Evolutionary conservation across 495 filamentous ascomycete species (phyloP).

Genomic region (Penicillium verhagenii): DNA sequence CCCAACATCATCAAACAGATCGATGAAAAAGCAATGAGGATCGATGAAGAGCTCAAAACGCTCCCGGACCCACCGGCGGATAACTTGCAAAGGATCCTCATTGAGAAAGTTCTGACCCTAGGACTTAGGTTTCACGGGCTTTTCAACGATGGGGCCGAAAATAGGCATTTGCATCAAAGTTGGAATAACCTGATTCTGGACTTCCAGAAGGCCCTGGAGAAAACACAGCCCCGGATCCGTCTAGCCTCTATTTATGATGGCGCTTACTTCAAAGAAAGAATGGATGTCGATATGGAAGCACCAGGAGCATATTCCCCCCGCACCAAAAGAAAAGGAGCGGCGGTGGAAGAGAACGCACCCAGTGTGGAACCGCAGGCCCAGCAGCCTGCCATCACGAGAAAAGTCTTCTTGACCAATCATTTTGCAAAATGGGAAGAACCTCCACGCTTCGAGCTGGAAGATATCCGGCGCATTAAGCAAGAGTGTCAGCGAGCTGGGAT

Average conservation of each 20-base stretch:
- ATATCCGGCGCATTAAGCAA: conserved; percentile 28
- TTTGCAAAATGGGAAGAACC: conserved; percentile 18
- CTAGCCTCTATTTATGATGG: conserved; percentile 2
- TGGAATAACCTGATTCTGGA: conserved; percentile 37
- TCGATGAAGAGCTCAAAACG: conserved; percentile 45
- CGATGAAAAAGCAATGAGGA: conserved; percentile 40
- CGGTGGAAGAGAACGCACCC: neutral
- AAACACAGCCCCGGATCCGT: conserved; percentile 36
- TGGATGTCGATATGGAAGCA: conserved; percentile 34
- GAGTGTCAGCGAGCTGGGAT: conserved; percentile 38
- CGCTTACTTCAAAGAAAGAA: neutral
- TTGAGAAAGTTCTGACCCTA: conserved; percentile 33
- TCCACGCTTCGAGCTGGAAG: neutral
- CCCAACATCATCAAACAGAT: conserved; percentile 61
- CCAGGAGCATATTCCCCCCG: neutral
- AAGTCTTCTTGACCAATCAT: conserved; percentile 9
- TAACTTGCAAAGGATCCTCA: conserved; percentile 36
- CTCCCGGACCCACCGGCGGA: conserved; percentile 56
- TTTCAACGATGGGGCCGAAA: conserved; percentile 34
- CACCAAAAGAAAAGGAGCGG: conserved; percentile 21
- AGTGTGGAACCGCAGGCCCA: neutral
- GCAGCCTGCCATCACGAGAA: neutral
- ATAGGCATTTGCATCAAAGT: conserved; percentile 34
- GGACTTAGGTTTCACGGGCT: conserved; percentile 29
- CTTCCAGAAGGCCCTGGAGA: conserved; percentile 34